Percentiles rank a stretch among this genome's conserved stretches.
Conservation (phyloP, 768 basidiomycete genomes). For the Candolleomyces eurysporus region DNA sequence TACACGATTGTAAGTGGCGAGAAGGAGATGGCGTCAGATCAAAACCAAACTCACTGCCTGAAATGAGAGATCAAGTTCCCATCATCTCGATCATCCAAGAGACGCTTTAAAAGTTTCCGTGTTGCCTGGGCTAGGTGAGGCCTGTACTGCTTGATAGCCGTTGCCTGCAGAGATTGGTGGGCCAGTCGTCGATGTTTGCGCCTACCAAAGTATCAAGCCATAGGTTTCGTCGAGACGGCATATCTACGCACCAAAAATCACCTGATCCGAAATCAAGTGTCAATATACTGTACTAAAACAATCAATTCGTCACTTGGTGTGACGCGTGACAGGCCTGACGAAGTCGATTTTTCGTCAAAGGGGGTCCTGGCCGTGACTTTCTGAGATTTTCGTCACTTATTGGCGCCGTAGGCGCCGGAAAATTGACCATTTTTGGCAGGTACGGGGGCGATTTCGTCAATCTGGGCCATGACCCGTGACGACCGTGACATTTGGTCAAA, state of each 20-base stretch:
- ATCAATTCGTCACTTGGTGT: too few relatives aligned
- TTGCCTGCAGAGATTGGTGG: conserved; percentile 29
- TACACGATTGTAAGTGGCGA: neutral
- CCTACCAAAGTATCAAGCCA: conserved; percentile 17
- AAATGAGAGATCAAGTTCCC: neutral
- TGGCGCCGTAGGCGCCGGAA: too few relatives aligned
- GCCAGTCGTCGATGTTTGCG: conserved; percentile 28
- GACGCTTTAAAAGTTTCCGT: conserved; percentile 23
- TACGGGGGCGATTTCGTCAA: neutral
- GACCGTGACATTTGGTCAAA: neutral
- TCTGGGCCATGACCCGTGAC: neutral
- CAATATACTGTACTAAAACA: neutral
- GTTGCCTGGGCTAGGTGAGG: conserved; percentile 24
- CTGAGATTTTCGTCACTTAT: too few relatives aligned
- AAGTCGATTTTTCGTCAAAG: too few relatives aligned
- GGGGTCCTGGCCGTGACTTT: too few relatives aligned
- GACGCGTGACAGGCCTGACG: too few relatives aligned
- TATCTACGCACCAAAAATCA: conserved; percentile 14
- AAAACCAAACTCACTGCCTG: neutral
- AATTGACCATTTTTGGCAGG: too few relatives aligned
- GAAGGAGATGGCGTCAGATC: neutral
- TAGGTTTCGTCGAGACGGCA: too few relatives aligned
- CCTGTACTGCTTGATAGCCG: conserved; percentile 21
- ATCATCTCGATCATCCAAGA: conserved; percentile 23
- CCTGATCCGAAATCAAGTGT: conserved; percentile 5